These are phyloP conservation scores for Acaromyces ingoldii DNA, from an alignment of 1,284 basidiomycete species.

Conservation along the genomic window DNA sequence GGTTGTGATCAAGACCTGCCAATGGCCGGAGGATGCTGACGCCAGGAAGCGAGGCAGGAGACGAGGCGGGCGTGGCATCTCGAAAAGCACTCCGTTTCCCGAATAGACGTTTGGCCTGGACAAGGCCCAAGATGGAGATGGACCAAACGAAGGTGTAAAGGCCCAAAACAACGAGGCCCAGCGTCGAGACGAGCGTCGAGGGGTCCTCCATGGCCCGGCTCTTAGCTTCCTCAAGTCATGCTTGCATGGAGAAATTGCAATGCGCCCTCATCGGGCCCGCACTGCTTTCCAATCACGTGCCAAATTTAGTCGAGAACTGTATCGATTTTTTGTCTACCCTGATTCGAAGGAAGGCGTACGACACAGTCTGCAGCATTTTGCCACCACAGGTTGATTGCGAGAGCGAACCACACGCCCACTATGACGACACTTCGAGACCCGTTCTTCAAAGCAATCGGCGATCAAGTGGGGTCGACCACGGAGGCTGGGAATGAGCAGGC, in stretches of 20 bases:
- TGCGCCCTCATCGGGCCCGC: too few relatives aligned
- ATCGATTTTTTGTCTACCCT: too few relatives aligned
- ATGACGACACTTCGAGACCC: too few relatives aligned
- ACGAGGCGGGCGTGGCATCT: constrained; percentile 67
- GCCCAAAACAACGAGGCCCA: constrained; percentile 49
- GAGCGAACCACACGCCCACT: too few relatives aligned
- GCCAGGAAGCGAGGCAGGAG: constrained; percentile 44
- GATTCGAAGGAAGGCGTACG: too few relatives aligned
- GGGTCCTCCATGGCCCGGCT: neutral
- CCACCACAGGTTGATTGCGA: too few relatives aligned
- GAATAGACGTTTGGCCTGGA: constrained; percentile 65
- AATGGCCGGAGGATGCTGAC: constrained; percentile 47
- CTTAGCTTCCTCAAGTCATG: too few relatives aligned
- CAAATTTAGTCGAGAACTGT: too few relatives aligned
- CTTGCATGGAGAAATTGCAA: too few relatives aligned
- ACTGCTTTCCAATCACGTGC: too few relatives aligned
- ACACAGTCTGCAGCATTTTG: too few relatives aligned
- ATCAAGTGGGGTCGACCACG: constrained; percentile 17
- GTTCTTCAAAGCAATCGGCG: constrained; percentile 41
- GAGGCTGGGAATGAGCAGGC: neutral
- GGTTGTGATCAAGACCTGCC: constrained; percentile 46
- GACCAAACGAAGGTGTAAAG: constrained; percentile 74
- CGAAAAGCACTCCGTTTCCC: constrained; percentile 7
- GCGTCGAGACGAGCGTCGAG: neutral
- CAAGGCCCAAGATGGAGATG: constrained; percentile 70